A percentile compares a stretch with the other conserved stretches of the same genome.
These are phyloP conservation scores for Irpex sp. DNA, from an alignment of 1,284 basidiomycete species.

Conservation along the genomic window DNA sequence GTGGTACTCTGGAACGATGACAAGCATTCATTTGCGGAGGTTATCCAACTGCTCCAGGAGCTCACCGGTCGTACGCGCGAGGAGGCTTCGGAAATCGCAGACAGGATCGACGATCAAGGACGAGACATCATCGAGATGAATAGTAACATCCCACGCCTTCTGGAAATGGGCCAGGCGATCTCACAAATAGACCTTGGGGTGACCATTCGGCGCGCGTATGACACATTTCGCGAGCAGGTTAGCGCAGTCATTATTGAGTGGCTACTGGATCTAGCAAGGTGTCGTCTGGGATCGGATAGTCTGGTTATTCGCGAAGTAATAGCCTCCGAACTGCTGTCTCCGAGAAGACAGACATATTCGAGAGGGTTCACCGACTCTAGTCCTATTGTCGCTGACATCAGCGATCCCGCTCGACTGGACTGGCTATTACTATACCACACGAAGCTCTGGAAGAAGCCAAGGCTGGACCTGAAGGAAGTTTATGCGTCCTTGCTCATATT, in stretches of 20 bases:
- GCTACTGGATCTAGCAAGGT: constrained; percentile 78
- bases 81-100: constrained; percentile 64
- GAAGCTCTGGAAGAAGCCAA: constrained; percentile 80
- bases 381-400: constrained; percentile 46
- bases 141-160: constrained; percentile 60
- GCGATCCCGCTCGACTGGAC: constrained; percentile 62
- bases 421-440: constrained; percentile 78
- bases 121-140: constrained; percentile 85
- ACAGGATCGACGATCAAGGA: constrained; percentile 79
- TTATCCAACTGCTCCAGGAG: constrained; percentile 78
- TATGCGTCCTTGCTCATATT: constrained; percentile 77
- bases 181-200: constrained; percentile 90
- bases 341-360: constrained; percentile 36
- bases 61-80: constrained; percentile 57
- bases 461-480: constrained; percentile 78
- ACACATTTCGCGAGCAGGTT: constrained; percentile 89
- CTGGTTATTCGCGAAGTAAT: constrained; percentile 72
- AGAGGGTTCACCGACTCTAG: constrained; percentile 31
- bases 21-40: constrained; percentile 91
- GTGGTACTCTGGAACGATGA: constrained; percentile 97
- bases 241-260: constrained; percentile 82
- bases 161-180: constrained; percentile 80
- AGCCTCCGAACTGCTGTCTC: constrained; percentile 65
- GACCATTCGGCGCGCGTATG: constrained; percentile 84
- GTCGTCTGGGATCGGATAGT: constrained; percentile 62